Conservation (phyloP, 148 eudicot genomes). For the Drosera capensis region DNA sequence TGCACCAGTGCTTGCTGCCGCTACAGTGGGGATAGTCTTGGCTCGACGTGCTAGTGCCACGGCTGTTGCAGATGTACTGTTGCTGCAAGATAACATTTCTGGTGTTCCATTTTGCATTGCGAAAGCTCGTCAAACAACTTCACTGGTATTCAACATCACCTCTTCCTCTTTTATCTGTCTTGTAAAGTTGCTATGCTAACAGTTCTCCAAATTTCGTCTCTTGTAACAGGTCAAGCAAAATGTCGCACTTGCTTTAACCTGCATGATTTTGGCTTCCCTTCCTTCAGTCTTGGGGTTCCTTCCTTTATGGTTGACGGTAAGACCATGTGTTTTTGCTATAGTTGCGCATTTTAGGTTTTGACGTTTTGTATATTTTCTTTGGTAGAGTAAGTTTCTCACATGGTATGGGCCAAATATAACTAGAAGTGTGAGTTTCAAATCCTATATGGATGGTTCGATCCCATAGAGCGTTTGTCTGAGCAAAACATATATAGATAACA, state of each 20-base stretch:
- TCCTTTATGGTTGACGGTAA: slow-evolving; percentile 92
- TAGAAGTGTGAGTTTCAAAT: too few relatives aligned
- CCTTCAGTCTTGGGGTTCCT: slow-evolving; percentile 86
- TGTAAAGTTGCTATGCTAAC: neutral
- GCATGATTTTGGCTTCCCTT: slow-evolving; percentile 75
- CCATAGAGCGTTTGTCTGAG: too few relatives aligned
- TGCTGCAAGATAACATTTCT: slow-evolving; percentile 79
- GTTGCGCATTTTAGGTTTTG: neutral
- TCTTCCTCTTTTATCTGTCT: neutral
- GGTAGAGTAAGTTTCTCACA: neutral
- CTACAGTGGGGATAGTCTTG: slow-evolving; percentile 84
- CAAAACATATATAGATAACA: too few relatives aligned
- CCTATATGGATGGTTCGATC: too few relatives aligned
- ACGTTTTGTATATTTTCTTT: neutral
- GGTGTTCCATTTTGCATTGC: slow-evolving; percentile 88
- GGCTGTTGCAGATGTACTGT: slow-evolving; percentile 90
- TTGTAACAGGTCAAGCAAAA: slow-evolving; percentile 90
- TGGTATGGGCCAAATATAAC: too few relatives aligned
- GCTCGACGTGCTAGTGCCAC: slow-evolving; percentile 93
- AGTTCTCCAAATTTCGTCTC: slow-evolving; percentile 1
- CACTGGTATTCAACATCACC: slow-evolving; percentile 45
- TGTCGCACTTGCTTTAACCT: slow-evolving; percentile 81
- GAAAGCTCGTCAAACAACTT: slow-evolving; percentile 79
- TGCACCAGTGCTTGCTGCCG: slow-evolving; percentile 98
- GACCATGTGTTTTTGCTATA: neutral